Evolutionary conservation across 208 protist species (phyloP).

Genomic region (Trichomonas vaginalis): DNA sequence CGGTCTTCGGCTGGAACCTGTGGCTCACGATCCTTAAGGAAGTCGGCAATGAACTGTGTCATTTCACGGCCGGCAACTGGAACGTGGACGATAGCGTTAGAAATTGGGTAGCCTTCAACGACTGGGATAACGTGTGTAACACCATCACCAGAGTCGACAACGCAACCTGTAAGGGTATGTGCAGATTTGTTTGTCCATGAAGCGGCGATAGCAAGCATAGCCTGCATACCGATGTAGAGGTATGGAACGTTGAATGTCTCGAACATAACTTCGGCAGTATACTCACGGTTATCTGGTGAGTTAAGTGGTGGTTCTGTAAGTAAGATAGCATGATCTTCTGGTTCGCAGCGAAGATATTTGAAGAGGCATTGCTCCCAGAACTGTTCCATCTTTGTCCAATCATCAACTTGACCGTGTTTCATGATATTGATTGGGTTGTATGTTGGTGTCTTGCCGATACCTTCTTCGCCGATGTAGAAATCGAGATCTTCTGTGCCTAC

Average conservation of each 20-base stretch:
- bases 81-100: conserved; percentile 73
- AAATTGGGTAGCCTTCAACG: conserved; percentile 83
- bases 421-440: conserved; percentile 61
- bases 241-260: conserved; percentile 89
- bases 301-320: conserved; percentile 85
- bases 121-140: conserved; percentile 46
- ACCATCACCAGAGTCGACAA: conserved; percentile 88
- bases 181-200: conserved; percentile 59
- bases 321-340: conserved; percentile 81
- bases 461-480: conserved; percentile 80
- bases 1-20: conserved; percentile 63
- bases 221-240: conserved; percentile 81
- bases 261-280: conserved; percentile 93
- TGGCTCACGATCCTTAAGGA: conserved; percentile 61
- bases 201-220: conserved; percentile 71
- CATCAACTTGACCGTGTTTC: conserved; percentile 67
- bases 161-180: conserved; percentile 58
- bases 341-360: conserved; percentile 83
- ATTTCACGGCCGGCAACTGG: conserved; percentile 81
- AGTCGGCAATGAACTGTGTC: conserved; percentile 56
- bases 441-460: conserved; percentile 31
- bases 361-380: conserved; percentile 87
- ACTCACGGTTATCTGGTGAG: conserved; percentile 84
- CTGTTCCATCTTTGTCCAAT: conserved; percentile 89
- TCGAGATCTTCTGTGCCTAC: conserved; percentile 62